Conservation (phyloP, 2,329 filamentous ascomycete genomes). For the Bimuria novae-zelandiae region DNA sequence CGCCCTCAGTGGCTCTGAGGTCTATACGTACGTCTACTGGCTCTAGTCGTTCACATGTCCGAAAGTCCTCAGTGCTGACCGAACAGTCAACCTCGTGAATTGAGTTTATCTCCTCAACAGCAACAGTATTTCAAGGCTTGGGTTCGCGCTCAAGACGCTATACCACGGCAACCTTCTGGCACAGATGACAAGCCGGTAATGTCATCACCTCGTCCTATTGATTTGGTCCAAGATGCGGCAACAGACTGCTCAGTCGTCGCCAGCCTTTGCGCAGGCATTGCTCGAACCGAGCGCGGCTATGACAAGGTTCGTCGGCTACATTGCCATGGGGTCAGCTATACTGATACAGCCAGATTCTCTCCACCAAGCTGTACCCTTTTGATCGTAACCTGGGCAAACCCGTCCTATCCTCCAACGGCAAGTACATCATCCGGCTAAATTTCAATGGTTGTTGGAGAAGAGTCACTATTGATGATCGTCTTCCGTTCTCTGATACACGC, state of each 20-base stretch:
- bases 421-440: slow-evolving; percentile 89
- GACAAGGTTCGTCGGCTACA: slow-evolving; percentile 59
- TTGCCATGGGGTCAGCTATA: background rate
- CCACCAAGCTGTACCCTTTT: slow-evolving; percentile 76
- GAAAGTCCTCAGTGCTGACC: slow-evolving; percentile 13
- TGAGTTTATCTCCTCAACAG: slow-evolving; percentile 77
- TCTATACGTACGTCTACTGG: slow-evolving; percentile 60
- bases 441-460: slow-evolving; percentile 93
- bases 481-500: slow-evolving; percentile 78
- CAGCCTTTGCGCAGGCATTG: slow-evolving; percentile 82
- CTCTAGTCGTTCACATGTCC: slow-evolving; percentile 1
- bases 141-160: slow-evolving; percentile 74
- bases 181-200: slow-evolving; percentile 57
- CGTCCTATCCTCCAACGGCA: slow-evolving; percentile 74
- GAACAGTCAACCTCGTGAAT: slow-evolving; percentile 67
- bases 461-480: slow-evolving; percentile 84
- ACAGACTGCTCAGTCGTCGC: slow-evolving; percentile 98
- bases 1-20: slow-evolving; percentile 53
- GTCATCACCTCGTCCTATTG: slow-evolving; percentile 63
- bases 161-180: slow-evolving; percentile 52
- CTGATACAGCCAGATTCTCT: slow-evolving; percentile 63
- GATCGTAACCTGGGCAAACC: slow-evolving; percentile 62
- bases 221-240: slow-evolving; percentile 92
- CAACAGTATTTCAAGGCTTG: slow-evolving; percentile 78
- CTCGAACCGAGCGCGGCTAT: slow-evolving; percentile 70